Evolutionary conservation across 768 basidiomycete genomes (phyloP).

Genomic region (Tulasnella calospora): DNA sequence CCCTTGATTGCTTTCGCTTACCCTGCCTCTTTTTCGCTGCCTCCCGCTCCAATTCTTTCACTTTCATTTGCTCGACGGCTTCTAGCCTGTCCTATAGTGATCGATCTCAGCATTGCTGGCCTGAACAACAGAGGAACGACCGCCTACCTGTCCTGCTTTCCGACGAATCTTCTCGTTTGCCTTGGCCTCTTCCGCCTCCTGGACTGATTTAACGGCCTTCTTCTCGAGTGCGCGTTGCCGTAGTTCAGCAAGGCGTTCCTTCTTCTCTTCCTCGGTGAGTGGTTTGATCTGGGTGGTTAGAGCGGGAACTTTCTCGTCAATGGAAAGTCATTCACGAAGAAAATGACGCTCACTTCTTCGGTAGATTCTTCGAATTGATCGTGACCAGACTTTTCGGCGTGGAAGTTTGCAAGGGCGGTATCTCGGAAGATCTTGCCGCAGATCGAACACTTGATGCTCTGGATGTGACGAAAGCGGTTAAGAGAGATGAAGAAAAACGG

Average conservation of each 20-base stretch:
- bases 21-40: slow-evolving; percentile 76
- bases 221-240: slow-evolving; percentile 75
- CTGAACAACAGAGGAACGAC: background rate
- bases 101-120: background rate
- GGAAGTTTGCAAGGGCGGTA: slow-evolving; percentile 82
- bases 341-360: slow-evolving; percentile 60
- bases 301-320: background rate
- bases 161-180: slow-evolving; percentile 74
- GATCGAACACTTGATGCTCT: slow-evolving; percentile 80
- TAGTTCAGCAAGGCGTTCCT: slow-evolving; percentile 72
- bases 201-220: slow-evolving; percentile 61
- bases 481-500: background rate
- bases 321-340: background rate
- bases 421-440: slow-evolving; percentile 86
- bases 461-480: background rate
- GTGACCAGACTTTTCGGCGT: slow-evolving; percentile 93
- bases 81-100: slow-evolving; percentile 57
- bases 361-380: slow-evolving; percentile 93
- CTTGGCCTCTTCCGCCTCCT: slow-evolving; percentile 67
- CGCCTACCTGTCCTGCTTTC: slow-evolving; percentile 71
- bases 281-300: slow-evolving; percentile 66
- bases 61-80: slow-evolving; percentile 68
- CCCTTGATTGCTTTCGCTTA: slow-evolving; percentile 35
- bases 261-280: slow-evolving; percentile 90
- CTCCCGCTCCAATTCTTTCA: slow-evolving; percentile 78